Percentiles rank a stretch among this genome's conserved stretches.
Conservation (phyloP, 768 basidiomycete species). For the Amanita thiersii region DNA sequence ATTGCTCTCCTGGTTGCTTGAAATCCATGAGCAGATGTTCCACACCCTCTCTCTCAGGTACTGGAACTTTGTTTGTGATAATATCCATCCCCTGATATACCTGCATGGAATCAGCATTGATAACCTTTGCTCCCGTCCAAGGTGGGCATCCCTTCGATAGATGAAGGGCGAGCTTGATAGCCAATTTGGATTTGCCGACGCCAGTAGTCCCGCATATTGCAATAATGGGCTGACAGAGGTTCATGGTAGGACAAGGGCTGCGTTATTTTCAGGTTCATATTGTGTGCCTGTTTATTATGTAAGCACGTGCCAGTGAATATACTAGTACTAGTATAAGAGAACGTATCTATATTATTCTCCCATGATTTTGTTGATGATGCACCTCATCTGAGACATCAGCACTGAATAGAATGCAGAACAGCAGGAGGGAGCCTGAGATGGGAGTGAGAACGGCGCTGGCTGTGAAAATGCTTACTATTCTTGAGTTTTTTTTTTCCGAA, state of each 20-base stretch:
- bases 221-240: slow-evolving; percentile 61
- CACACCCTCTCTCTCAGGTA: slow-evolving; percentile 67
- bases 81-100: slow-evolving; percentile 87
- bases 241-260: slow-evolving; percentile 20
- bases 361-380: no score
- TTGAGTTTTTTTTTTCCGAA: no score
- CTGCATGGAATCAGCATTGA: slow-evolving; percentile 99
- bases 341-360: no score
- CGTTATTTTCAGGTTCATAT: slow-evolving; percentile 7
- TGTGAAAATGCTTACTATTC: no score
- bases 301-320: no score
- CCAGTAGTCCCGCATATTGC: slow-evolving; percentile 91
- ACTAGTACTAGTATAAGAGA: no score
- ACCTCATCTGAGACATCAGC: no score
- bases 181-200: slow-evolving; percentile 91
- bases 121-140: slow-evolving; percentile 64
- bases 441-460: no score
- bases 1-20: slow-evolving; percentile 81
- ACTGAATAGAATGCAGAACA: no score
- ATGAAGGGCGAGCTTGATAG: slow-evolving; percentile 75
- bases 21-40: slow-evolving; percentile 88
- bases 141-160: slow-evolving; percentile 26
- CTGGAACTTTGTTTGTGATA: slow-evolving; percentile 89
- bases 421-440: no score
- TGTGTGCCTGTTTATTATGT: no score